These are phyloP conservation scores for Olyra latifolia DNA, from an alignment of 176 grass and related monocot species.

Conservation along the genomic window DNA sequence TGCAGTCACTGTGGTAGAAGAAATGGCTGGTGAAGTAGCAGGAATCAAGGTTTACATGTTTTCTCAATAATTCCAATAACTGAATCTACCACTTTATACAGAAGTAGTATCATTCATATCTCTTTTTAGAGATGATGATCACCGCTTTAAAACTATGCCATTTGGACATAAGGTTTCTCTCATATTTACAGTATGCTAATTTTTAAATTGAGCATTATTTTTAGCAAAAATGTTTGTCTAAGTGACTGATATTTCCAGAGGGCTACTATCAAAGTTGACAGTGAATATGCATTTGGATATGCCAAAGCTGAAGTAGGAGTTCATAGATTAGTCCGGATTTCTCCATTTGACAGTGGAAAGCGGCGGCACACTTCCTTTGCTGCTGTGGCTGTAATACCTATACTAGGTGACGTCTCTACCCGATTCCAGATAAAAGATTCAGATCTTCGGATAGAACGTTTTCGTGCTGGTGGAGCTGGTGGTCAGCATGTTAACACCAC, in stretches of 20 bases:
- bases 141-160: not conserved
- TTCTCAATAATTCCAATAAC: slow-evolving; percentile 11
- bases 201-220: not conserved
- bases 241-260: slow-evolving; percentile 53
- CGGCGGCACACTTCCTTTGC: slow-evolving; percentile 91
- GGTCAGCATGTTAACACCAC: slow-evolving; percentile 95
- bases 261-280: slow-evolving; percentile 89
- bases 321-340: slow-evolving; percentile 90
- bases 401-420: slow-evolving; percentile 64
- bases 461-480: slow-evolving; percentile 80
- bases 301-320: slow-evolving; percentile 89
- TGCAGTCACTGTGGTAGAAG: slow-evolving; percentile 73
- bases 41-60: slow-evolving; percentile 87
- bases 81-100: slow-evolving; percentile 5
- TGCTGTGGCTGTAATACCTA: slow-evolving; percentile 92
- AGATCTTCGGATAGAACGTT: slow-evolving; percentile 88
- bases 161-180: not conserved
- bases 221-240: not conserved
- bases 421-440: slow-evolving; percentile 90
- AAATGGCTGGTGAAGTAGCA: slow-evolving; percentile 92
- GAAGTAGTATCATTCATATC: not conserved
- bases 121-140: slow-evolving; percentile 8
- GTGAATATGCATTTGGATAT: slow-evolving; percentile 92
- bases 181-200: not conserved
- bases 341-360: slow-evolving; percentile 92